phyloP scores from a whole-genome alignment of 805 yeast species.

The Candida ipomoeae region DNA sequence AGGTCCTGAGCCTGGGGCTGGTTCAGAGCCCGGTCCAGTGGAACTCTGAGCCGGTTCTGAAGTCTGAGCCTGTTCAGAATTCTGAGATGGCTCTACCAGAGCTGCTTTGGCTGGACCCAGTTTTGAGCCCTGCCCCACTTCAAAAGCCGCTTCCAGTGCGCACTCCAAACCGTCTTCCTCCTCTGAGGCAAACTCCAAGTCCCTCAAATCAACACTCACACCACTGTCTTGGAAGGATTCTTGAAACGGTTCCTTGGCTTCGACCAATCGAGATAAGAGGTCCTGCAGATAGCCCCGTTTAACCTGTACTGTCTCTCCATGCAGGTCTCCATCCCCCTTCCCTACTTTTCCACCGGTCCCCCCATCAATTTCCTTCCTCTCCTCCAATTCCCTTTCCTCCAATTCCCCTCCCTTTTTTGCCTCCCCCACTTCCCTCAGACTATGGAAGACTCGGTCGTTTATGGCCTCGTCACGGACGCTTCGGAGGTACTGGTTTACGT shows the following conservation, averaged over 20 bases:
- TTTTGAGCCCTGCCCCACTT: neutral
- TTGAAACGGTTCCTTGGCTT: neutral
- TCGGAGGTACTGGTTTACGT: conserved; percentile 24
- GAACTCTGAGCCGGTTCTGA: too few species aligned
- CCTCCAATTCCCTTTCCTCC: neutral
- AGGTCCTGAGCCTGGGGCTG: too few species aligned
- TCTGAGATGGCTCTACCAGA: too few species aligned
- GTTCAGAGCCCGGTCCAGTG: too few species aligned
- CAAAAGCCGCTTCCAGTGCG: neutral
- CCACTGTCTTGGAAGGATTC: neutral
- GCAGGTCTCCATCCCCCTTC: too few species aligned
- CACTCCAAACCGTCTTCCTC: neutral
- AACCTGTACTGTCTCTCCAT: too few species aligned
- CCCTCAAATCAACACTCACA: neutral
- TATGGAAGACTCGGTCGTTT: conserved; percentile 18
- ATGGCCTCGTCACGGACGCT: conserved; percentile 32
- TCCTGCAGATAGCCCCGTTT: neutral
- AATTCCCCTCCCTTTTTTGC: neutral
- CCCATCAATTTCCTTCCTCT: too few species aligned
- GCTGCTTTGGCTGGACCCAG: neutral
- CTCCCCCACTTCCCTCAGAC: neutral
- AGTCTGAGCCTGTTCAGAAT: too few species aligned
- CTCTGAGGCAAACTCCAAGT: neutral
- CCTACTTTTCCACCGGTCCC: too few species aligned
- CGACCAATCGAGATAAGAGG: neutral